Base-by-base conservation (phyloP, 1,139 yeast genomes). In the Debaryomyces psychrophilus region DNA sequence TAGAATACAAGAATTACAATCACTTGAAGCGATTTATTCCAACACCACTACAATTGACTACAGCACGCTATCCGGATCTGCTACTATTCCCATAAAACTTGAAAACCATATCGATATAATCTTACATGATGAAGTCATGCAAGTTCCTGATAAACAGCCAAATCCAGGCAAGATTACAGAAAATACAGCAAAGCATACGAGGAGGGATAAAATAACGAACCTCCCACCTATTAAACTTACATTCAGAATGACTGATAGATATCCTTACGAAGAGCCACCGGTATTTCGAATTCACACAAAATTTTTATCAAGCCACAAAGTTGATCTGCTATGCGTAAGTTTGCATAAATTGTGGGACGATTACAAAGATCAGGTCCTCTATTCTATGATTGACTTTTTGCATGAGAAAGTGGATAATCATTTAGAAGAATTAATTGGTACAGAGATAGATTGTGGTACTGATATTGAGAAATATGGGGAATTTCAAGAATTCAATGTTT, bases 1-100 rank as follows among this genome's bases (percentile, higher is more conserved):
- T 41, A 46, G 58, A 31, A 43, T 46, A 11, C 76, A 77, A 48
- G 86, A 82, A 53, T 58, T 83, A 23, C 74, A 71, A 43, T 71
- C 81, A 2, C 55, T 82, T 29, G 53, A 53, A 44, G 75, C 77
- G 3, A 82, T 82, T 39, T 83, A 69, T 54, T 84, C 84, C 1
- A 81, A 81, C 51, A 58, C 55, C 8, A 37, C 70, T 1, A 46
- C 49, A 2, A 48, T 72, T 4, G 57, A 62, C 37, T 43, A 43
- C 1, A 41, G 31, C 0, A n/a, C 44, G 0, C 48, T 49, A 9
- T 11, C 55, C 0, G 77, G 77, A 2, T 25, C 54, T 0, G 50
- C 72, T 1, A 50, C 46, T 2, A 58, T 76, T 3, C 71, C 71
- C 0, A 47, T 73, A 1, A 45, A 45, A 2, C 41, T 60, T 17